These are phyloP conservation scores for Clarireedia homoeocarpa DNA, from an alignment of 2,329 filamentous ascomycete genomes.

Conservation along the genomic window DNA sequence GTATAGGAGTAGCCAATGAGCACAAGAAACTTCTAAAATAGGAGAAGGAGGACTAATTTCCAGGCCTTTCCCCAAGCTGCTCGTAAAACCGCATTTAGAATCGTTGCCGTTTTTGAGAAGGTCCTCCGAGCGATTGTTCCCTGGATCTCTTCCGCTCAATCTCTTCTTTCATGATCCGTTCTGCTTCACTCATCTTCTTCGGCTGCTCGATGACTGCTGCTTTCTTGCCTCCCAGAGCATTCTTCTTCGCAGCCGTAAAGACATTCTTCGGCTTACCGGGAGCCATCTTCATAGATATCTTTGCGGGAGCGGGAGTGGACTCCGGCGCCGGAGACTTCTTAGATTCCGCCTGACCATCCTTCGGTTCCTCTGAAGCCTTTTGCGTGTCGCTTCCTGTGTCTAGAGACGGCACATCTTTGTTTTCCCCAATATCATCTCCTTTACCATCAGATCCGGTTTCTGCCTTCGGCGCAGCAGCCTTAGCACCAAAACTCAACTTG, in stretches of 20 bases:
- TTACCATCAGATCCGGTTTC: conserved; percentile 1
- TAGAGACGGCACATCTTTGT: neutral
- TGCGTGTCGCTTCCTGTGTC: neutral
- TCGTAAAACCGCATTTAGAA: neutral
- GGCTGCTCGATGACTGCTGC: conserved; percentile 47
- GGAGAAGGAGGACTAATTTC: too few relatives aligned
- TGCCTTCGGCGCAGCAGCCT: conserved; percentile 18
- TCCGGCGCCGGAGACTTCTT: neutral
- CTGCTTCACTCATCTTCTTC: conserved; percentile 82
- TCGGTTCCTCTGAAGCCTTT: neutral
- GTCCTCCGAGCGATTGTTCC: conserved; percentile 25
- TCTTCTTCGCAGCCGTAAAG: conserved; percentile 61
- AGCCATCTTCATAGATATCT: conserved; percentile 58
- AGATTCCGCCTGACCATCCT: neutral
- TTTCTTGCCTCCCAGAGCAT: conserved; percentile 62
- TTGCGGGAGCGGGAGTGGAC: conserved; percentile 19
- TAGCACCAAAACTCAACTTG: conserved; percentile 56
- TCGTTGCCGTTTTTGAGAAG: conserved; percentile 6
- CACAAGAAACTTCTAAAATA: too few relatives aligned
- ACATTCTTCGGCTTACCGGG: conserved; percentile 71
- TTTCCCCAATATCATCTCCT: neutral
- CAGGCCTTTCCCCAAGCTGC: too few relatives aligned
- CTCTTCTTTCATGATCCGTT: conserved; percentile 83
- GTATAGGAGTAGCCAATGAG: too few relatives aligned
- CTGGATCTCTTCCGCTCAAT: conserved; percentile 61